Evolutionary conservation across 306 rosid genomes (phyloP), one percentile per base, ranked within the genome.

Genomic region (Prunus davidiana): DNA sequence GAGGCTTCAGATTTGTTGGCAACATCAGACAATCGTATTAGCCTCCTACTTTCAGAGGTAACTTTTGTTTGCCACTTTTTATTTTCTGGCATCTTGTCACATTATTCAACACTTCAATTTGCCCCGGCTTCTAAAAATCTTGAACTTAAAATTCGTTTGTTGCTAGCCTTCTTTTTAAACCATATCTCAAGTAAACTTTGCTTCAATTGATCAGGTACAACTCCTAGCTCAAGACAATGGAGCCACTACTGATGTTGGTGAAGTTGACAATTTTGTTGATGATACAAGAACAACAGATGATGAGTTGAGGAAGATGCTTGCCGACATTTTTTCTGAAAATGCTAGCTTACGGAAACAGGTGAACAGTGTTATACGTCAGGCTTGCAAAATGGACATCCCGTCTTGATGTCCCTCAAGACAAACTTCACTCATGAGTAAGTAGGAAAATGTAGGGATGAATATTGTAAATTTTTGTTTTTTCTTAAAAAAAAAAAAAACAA

Each of bases 311-410:
- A 95, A 83, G 89, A 57, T 85, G 71, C 78, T 94, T 43, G 81
- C 85, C 43, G 93, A 89, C 69, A 75, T 92, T 72, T 85, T 94
- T 80, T 43, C 82, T 0, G 97, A 94, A 65, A 90, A 88, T 67
- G 91, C 88, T 56, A 88, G 89, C 82, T 83, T 94, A 88, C 88
- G 97, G 86, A 94, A 89, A 87, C 93, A 86, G 93, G 87, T 93
- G 65, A 94, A 86, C 73, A 69, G 75, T 25, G 43, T 86, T 50
- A 55, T 88, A 58, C 84, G 84, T 64, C 81, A 60, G 52, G 80
- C 90, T 76, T 84, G 84, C 79, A 85, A 76, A 83, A 55, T 69
- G 82, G 88, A 82, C 69, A n/a, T 57, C 56, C 69, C 49, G 76
- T 76, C 85, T 73, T 19, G 86, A 49, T 78, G 72, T n/a, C 76